A percentile compares a stretch with the other conserved stretches of the same genome.
phyloP scores from a whole-genome alignment of 2,329 filamentous ascomycete genomes.

The Decorospora gaudefroyi region DNA sequence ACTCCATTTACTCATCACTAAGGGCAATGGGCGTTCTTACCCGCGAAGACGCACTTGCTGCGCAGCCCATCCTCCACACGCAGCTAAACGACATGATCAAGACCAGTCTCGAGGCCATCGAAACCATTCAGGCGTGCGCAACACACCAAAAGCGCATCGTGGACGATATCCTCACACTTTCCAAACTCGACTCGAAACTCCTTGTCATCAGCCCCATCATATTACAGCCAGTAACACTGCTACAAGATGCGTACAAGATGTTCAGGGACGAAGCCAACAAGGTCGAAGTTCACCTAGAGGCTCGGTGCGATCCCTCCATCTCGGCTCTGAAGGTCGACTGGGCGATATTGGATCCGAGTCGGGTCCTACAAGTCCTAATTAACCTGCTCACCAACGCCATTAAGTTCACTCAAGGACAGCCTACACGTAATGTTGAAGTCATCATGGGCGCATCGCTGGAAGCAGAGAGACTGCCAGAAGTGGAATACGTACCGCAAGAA shows the following conservation, averaged over 20 bases:
- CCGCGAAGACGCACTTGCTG: neutral
- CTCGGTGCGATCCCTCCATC: constrained; percentile 18
- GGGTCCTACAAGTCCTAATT: constrained; percentile 33
- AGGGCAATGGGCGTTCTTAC: constrained; percentile 8
- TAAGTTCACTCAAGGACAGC: constrained; percentile 34
- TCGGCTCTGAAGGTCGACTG: constrained; percentile 16
- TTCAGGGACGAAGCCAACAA: constrained; percentile 28
- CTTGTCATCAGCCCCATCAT: constrained; percentile 25
- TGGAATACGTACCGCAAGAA: constrained; percentile 14
- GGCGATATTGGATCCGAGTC: constrained; percentile 20
- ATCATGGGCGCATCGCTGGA: constrained; percentile 12
- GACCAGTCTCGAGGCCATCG: constrained; percentile 22
- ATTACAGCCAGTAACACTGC: constrained; percentile 19
- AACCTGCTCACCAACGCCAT: constrained; percentile 42
- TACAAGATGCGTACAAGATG: constrained; percentile 29
- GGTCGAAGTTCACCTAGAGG: constrained; percentile 13
- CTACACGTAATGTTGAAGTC: constrained; percentile 8
- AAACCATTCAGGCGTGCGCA: constrained; percentile 36
- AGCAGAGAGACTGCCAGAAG: neutral
- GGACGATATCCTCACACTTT: constrained; percentile 29
- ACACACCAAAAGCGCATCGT: constrained; percentile 40
- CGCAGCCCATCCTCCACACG: neutral
- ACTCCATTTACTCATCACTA: constrained; percentile 19
- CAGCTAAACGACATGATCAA: constrained; percentile 10
- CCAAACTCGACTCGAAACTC: constrained; percentile 30